phyloP scores from a whole-genome alignment of 2,329 filamentous ascomycete genomes.

The Sporothrix euskadiensis region DNA sequence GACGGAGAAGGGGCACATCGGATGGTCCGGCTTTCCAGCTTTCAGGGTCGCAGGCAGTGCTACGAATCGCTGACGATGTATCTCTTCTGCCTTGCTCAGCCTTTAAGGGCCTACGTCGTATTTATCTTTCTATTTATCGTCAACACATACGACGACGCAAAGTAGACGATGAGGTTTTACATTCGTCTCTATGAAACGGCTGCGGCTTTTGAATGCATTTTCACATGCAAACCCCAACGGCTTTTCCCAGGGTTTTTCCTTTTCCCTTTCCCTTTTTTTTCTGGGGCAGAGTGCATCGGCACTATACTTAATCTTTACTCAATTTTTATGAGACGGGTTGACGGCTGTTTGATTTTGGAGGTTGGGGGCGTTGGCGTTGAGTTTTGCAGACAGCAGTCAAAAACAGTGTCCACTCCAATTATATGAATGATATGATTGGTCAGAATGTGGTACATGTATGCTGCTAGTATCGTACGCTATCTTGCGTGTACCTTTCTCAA shows the following conservation, averaged over 20 bases:
- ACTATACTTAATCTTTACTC: not conserved
- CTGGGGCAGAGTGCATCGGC: conserved; percentile 13
- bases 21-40: conserved; percentile 20
- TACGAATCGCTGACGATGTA: not conserved
- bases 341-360: conserved; percentile 5
- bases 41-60: not conserved
- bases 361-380: conserved; percentile 17
- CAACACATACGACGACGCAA: not conserved
- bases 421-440: not conserved
- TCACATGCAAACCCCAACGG: conserved; percentile 18
- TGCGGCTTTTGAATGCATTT: not conserved
- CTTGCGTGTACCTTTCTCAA: not conserved
- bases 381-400: not conserved
- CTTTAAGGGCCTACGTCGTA: not conserved
- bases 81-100: conserved; percentile 1
- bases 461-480: not conserved
- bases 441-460: not conserved
- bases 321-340: not conserved
- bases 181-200: not conserved
- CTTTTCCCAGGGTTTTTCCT: not conserved
- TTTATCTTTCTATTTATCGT: not conserved
- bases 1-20: not conserved
- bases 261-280: not conserved
- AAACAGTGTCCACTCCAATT: not conserved
- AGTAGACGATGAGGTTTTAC: not conserved